These are phyloP conservation scores for Wallacemonas sp. DNA, from an alignment of 208 protist species.

Conservation along the genomic window DNA sequence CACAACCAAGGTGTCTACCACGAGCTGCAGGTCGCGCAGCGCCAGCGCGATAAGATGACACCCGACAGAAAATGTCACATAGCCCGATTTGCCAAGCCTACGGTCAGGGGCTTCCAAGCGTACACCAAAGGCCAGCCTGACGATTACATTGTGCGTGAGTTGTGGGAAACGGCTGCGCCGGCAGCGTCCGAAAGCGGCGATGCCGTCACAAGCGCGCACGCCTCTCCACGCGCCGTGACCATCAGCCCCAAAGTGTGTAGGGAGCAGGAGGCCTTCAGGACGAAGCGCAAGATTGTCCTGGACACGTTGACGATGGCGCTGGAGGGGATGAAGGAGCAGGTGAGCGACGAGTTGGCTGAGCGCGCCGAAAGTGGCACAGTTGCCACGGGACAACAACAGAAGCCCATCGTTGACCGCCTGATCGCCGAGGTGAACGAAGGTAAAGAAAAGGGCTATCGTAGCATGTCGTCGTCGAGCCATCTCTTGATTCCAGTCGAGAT, in stretches of 20 bases:
- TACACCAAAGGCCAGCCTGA: conserved; percentile 70
- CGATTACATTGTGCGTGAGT: conserved; percentile 77
- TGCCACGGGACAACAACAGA: conserved; percentile 49
- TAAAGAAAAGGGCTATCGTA: conserved; percentile 74
- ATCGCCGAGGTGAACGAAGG: conserved; percentile 60
- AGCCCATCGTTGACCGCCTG: conserved; percentile 54
- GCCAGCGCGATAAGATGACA: conserved; percentile 60
- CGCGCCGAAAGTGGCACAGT: conserved; percentile 56
- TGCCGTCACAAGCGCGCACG: neutral
- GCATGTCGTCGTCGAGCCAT: conserved; percentile 77
- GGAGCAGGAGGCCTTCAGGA: conserved; percentile 40
- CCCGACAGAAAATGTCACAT: conserved; percentile 77
- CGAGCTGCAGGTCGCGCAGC: conserved; percentile 78
- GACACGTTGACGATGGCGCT: conserved; percentile 47
- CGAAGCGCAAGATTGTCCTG: conserved; percentile 49
- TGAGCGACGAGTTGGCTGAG: conserved; percentile 46
- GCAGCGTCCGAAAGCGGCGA: neutral
- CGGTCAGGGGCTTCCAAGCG: conserved; percentile 75
- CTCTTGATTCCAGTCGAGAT: conserved; percentile 78
- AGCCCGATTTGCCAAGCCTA: conserved; percentile 79
- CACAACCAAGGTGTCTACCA: conserved; percentile 84
- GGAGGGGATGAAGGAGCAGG: conserved; percentile 54
- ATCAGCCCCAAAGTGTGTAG: conserved; percentile 35
- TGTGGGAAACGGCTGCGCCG: conserved; percentile 38
- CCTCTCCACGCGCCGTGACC: neutral